Base-by-base conservation (phyloP, 345 rosid genomes). In the Schrenkiella parvula region DNA sequence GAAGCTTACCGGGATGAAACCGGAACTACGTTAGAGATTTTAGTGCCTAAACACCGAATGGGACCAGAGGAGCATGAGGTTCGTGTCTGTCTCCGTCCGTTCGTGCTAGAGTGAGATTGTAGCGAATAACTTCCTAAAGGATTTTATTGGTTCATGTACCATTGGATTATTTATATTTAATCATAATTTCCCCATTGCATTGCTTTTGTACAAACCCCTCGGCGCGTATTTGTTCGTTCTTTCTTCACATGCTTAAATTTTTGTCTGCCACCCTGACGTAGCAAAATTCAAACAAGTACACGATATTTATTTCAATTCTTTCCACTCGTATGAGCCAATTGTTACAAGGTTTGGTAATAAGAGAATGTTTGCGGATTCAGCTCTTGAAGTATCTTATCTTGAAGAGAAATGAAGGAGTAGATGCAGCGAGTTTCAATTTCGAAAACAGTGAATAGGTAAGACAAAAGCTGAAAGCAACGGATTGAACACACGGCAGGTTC, bases 11-110 rank as follows among this genome's bases (percentile, higher is more conserved):
- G 81, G 0, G 91, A 91, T 8, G 90, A 83, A 70, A 84, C 86
- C 0, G 97, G 96, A 22, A 86, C 93, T 2, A 74, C 79, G 74
- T 87, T 91, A 19, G 97, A 91, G 80, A 80, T 91, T 35, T 74
- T 89, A 26, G 91, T 91, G 65, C 97, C 97, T 15, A 91, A 91
- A 82, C 83, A 78, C 79, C 85, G 86, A 7, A 55, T 52, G 29
- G 97, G 97, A 70, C 96, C 90, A 34, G 97, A 89, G 83, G 97
- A 91, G 83, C 97, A 91, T 46, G 97, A 91, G 76, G 97, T 91
- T 44, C 93, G 84, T 10, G 93, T 90, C 18, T 90, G 92, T 83
- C 80, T 88, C 35, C 88, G 95, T 61, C 90, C 97, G 14, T 68
- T 72, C 18, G 50, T 50, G 51, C 58, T 75, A 54, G 74, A 68